Base-by-base conservation (phyloP, 2,329 filamentous ascomycete genomes). In the Nothophaeocryptopus gaeumannii region DNA sequence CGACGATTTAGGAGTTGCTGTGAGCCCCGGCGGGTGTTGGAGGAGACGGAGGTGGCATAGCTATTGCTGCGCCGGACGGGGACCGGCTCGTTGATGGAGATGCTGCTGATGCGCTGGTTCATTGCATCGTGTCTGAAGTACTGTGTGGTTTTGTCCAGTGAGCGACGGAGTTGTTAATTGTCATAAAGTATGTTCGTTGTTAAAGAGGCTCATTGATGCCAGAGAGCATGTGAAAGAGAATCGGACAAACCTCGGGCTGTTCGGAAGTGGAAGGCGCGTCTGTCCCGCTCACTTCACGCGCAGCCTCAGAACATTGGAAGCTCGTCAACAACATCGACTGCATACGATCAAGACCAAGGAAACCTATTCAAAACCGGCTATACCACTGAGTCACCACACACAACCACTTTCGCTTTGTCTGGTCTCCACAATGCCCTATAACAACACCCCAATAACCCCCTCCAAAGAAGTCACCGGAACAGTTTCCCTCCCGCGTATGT, bases 391-490 rank as follows among this genome's bases (percentile, higher is more conserved):
- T 4, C 20, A 4, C 7, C 20, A 7, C 20, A 7, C n/a, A 26
- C 20, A 4, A 26, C 7, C 20, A 26, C 3, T 26, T 7, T 4
- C 20, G 20, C 7, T 7, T 26, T 7, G 7, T 26, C 3, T 7
- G 12, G n/a, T 20, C 41, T 26, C 9, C 63, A 67, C 47, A 7
- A 96, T 97, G 91, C 88, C 91, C 20, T 91, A 93, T 75, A 96
- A 96, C 72, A 92, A 88, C 59, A 84, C 84, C 3, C 85, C 88
- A 13, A 93, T 93, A 49, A 81, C 86, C 58, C 88, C 87, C 34
- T 77, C 86, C 11, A 85, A 88, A 67, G 89, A 95, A 71, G 81
- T 88, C 39, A 95, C 88, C 2, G 92, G 92, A 59, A 85, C 89
- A 58, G 87, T 88, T 15, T 86, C 89, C 59, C 81, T 97, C 30